Conservation (phyloP, 2,329 filamentous ascomycete species). For the Xylariaceae sp. region DNA sequence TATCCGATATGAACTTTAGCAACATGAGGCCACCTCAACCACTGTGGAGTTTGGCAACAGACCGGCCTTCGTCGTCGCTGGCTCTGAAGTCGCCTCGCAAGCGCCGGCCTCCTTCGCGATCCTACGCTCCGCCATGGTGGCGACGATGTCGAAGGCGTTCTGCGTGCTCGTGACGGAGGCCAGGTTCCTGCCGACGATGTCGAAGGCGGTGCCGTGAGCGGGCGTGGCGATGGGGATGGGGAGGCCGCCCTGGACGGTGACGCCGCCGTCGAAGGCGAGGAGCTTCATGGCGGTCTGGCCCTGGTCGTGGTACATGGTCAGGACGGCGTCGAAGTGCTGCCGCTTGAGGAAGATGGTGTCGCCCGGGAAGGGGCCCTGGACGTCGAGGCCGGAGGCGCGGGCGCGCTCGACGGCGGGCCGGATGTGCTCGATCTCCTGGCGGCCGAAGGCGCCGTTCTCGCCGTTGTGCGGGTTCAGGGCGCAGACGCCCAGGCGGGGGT, state of each 20-base stretch:
- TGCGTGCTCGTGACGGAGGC: slow-evolving; percentile 25
- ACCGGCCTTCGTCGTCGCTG: no score
- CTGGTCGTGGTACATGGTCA: slow-evolving; percentile 34
- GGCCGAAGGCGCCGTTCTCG: slow-evolving; percentile 29
- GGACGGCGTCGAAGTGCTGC: slow-evolving; percentile 28
- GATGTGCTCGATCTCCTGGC: slow-evolving; percentile 30
- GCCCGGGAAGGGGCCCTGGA: slow-evolving; percentile 27
- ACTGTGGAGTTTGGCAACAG: no score
- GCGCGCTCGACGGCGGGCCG: slow-evolving; percentile 24
- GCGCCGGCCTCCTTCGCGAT: neutral
- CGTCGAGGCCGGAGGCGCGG: slow-evolving; percentile 22
- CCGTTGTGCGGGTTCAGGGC: slow-evolving; percentile 31
- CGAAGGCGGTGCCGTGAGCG: slow-evolving; percentile 27
- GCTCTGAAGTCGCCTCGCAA: no score
- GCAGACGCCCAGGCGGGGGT: slow-evolving; percentile 28
- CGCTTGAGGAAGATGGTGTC: slow-evolving; percentile 32
- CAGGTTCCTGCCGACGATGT: slow-evolving; percentile 27
- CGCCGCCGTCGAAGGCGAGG: slow-evolving; percentile 29
- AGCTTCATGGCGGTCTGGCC: slow-evolving; percentile 33
- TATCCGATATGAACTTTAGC: no score
- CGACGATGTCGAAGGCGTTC: slow-evolving; percentile 29
- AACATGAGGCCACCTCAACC: no score
- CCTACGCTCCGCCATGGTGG: slow-evolving; percentile 21
- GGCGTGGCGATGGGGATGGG: slow-evolving; percentile 28
- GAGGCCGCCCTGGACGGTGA: slow-evolving; percentile 30